These are phyloP conservation scores for Neurospora sublineolata DNA, from an alignment of 495 filamentous ascomycete species.

Conservation along the genomic window DNA sequence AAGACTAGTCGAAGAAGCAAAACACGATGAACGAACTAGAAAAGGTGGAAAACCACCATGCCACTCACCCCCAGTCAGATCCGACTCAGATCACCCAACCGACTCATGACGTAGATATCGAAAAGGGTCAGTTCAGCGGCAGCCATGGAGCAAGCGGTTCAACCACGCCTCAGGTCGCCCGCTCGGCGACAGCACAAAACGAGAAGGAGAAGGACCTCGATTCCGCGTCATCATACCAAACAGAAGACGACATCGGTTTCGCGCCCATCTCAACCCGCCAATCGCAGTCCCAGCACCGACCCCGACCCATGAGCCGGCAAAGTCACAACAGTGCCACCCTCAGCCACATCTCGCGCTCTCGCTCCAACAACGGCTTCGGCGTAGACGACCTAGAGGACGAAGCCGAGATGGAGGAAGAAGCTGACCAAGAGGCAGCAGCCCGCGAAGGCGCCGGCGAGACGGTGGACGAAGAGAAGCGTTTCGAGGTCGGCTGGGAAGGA, in stretches of 20 bases:
- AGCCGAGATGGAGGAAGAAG: conserved; percentile 18
- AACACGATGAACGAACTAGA: not conserved
- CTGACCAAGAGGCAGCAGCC: conserved; percentile 1
- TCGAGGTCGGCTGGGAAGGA: conserved; percentile 58
- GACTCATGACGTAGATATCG: not conserved
- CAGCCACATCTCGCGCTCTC: conserved; percentile 19
- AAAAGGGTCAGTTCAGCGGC: not conserved
- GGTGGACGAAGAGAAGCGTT: conserved; percentile 31
- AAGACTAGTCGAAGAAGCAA: not conserved
- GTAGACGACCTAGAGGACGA: conserved; percentile 36
- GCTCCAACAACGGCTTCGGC: conserved; percentile 54
- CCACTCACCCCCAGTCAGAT: not conserved
- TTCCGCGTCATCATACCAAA: not conserved
- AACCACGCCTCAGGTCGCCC: not conserved
- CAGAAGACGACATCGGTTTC: not conserved
- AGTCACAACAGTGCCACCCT: not conserved
- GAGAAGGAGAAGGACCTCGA: not conserved
- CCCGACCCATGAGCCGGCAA: not conserved
- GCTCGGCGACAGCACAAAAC: not conserved
- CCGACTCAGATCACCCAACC: not conserved
- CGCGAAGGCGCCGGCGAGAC: not conserved
- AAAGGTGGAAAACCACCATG: not conserved
- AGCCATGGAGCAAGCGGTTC: not conserved
- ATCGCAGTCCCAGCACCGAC: not conserved
- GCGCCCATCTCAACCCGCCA: not conserved